phyloP scores from a whole-genome alignment of 208 protist species.

The Novymonas esmeraldas region DNA sequence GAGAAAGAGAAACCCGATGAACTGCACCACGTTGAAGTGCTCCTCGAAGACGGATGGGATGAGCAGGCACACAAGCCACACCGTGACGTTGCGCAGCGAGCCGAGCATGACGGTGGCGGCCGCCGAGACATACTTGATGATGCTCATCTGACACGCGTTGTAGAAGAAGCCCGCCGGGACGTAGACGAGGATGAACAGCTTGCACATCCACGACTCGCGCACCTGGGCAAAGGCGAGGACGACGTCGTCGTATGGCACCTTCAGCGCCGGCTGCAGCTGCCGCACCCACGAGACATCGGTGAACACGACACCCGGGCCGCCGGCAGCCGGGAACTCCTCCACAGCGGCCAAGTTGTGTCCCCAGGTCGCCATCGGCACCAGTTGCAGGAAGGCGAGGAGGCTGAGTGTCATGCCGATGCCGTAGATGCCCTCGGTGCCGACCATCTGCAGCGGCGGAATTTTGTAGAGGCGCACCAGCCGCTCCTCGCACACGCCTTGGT shows the following conservation, averaged over 20 bases:
- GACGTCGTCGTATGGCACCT: constrained; percentile 72
- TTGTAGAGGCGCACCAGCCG: constrained; percentile 70
- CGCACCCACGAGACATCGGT: constrained; percentile 26
- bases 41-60: constrained; percentile 69
- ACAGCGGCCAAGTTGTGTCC: constrained; percentile 41
- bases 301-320: constrained; percentile 12
- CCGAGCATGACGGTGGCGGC: constrained; percentile 71
- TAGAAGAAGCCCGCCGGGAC: constrained; percentile 58
- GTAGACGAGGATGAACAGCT: constrained; percentile 47
- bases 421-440: constrained; percentile 92
- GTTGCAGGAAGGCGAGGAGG: constrained; percentile 74
- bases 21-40: constrained; percentile 64
- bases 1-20: constrained; percentile 63
- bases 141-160: constrained; percentile 67
- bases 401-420: constrained; percentile 66
- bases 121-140: constrained; percentile 79
- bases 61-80: constrained; percentile 66
- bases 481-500: constrained; percentile 92
- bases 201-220: constrained; percentile 38
- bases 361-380: constrained; percentile 57
- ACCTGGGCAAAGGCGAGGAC: constrained; percentile 70
- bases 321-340: constrained; percentile 13
- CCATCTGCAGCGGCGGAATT: constrained; percentile 82
- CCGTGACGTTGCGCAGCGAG: constrained; percentile 70
- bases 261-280: constrained; percentile 23